Evolutionary conservation across 495 filamentous ascomycete species (phyloP).

Genomic region (Aspergillus baeticus): DNA sequence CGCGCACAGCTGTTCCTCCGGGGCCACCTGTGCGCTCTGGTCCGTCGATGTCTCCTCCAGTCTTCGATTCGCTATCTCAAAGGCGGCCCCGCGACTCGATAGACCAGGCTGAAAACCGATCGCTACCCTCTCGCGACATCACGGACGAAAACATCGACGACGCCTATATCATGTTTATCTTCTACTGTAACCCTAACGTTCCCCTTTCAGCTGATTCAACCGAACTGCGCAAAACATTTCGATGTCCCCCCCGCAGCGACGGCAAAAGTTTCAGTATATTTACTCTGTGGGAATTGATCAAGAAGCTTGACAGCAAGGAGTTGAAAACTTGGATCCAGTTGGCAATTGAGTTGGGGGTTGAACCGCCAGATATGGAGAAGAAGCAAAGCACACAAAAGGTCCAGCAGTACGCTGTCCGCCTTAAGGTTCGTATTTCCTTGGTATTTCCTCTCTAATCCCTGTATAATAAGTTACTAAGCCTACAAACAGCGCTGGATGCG

Average conservation of each 20-base stretch:
- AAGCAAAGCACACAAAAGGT: slow-evolving; percentile 96
- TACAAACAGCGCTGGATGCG: slow-evolving; percentile 85
- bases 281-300: slow-evolving; percentile 78
- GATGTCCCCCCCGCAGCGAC: slow-evolving; percentile 84
- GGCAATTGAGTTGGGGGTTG: slow-evolving; percentile 85
- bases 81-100: slow-evolving; percentile 32
- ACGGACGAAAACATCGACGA: slow-evolving; percentile 77
- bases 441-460: background rate
- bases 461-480: slow-evolving; percentile 12
- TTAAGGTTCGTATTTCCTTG: slow-evolving; percentile 66
- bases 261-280: slow-evolving; percentile 89
- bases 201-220: slow-evolving; percentile 67
- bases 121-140: slow-evolving; percentile 68
- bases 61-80: slow-evolving; percentile 35
- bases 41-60: slow-evolving; percentile 43
- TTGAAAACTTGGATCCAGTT: slow-evolving; percentile 96
- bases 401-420: slow-evolving; percentile 91
- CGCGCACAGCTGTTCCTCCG: slow-evolving; percentile 30
- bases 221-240: slow-evolving; percentile 77
- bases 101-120: slow-evolving; percentile 36
- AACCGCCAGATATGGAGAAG: slow-evolving; percentile 78
- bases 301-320: slow-evolving; percentile 78
- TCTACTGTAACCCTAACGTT: slow-evolving; percentile 86
- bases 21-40: slow-evolving; percentile 33
- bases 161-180: slow-evolving; percentile 82